Base-by-base conservation (phyloP, 805 yeast species). In the Metschnikowia corniflorae region DNA sequence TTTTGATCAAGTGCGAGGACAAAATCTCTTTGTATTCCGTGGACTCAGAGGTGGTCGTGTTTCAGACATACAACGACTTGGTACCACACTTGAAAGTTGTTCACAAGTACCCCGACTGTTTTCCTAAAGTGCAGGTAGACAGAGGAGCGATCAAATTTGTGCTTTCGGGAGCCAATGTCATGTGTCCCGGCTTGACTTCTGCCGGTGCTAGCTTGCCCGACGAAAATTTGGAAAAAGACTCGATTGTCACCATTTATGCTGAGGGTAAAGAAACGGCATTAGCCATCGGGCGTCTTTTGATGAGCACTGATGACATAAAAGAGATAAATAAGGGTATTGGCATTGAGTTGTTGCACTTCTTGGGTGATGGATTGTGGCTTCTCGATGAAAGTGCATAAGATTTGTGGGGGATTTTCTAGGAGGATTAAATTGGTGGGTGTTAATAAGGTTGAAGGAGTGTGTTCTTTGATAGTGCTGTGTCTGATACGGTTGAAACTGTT, bases 131-230 rank as follows among this genome's bases (percentile, higher is more conserved):
- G 29, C 85, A 80, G 55, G 97, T 91, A 9, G 97, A 89, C 54
- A 75, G 96, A 57, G 97, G 97, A 40, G 97, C 97, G 34, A 89
- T 89, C 58, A 89, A 89, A 61, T 89, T 89, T 55, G 93, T 89
- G 17, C 66, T 89, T n/a, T 82, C 95, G 4, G 97, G 97, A 39
- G 96, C 97, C 19, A 89, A 89, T 55, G 85, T 89, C 54, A 89
- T 89, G 97, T 89, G 96, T 62, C 96, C 96, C 3, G 96, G 96
- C 14, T 71, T 87, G 46, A 87, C 96, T 0, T 80, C 93, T 14
- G 72, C 82, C 2, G 96, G 96, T 27, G 96, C 95, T 15, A 62
- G 65, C 36, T 67, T 88, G 43, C 96, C 96, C 15, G 89, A 80
- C 16, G 81, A 81, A 20, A 77, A 81, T 25, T 57, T 78, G 40